Base-by-base conservation (phyloP, 1,284 basidiomycete genomes). In the Violaceomyces palustris region DNA sequence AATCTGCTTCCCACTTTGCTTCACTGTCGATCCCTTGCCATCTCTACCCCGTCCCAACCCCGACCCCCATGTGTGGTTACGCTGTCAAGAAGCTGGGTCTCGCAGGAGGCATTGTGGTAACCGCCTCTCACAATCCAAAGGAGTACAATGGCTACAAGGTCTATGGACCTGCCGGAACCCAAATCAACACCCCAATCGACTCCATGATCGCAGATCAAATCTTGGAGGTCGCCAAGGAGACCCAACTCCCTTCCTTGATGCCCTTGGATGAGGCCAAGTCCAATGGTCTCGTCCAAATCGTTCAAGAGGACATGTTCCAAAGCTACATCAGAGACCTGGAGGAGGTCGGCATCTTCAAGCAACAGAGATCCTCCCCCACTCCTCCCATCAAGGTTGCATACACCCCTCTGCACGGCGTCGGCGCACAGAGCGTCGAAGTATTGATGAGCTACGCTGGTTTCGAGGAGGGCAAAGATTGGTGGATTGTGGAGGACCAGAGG, bases 141-240 rank as follows among this genome's bases (percentile, higher is more conserved):
- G 59, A 60, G 31, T 67, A 64, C 50, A 67, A 67, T 33, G 65
- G 65, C 9, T 64, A 64, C 59, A 64, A 64, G 39, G 60, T 67
- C 14, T 67, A 66, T 27, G 50, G 64, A 10, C 52, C 52, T 10
- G 61, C 51, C 4, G 65, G 61, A 1, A 62, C 60, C 0, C 65
- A 67, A 45, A 67, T 67, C 60, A 67, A 67, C 33, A 57, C 53
- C 3, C 65, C 65, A n/a, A 42, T 66, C 9, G 65, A 67, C 25
- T 57, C 48, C 0, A 51, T 51, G 10, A 67, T 67, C 25, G 63
- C 65, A 4, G 45, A 42, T 7, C 53, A 66, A 31, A 67, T 67
- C 30, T 42, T 43, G 26, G 41, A 49, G 23, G 36, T 66, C 10
- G 63, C 65, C 2, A 29, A 48, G 8, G 35, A 52, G 37, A 35